Conservation (phyloP, 129 eudicot genomes). For the Flaveria brownii region DNA sequence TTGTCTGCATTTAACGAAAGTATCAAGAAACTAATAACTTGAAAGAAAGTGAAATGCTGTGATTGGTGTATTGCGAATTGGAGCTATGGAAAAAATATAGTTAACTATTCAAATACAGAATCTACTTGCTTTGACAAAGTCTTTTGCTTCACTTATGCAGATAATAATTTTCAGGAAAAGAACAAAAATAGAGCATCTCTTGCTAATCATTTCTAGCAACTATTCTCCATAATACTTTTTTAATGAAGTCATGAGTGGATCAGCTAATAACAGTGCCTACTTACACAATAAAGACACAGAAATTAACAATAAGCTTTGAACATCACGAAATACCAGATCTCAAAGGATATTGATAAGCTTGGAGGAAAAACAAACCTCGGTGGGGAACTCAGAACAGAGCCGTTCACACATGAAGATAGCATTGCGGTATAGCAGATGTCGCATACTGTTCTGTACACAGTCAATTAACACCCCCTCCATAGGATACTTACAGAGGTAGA, state of each 20-base stretch:
- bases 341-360: background rate
- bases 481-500: slow-evolving; percentile 13
- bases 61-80: slow-evolving; percentile 6
- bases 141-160: background rate
- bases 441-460: slow-evolving; percentile 69
- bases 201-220: background rate
- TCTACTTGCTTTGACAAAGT: slow-evolving; percentile 13
- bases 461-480: slow-evolving; percentile 81
- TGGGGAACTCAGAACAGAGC: slow-evolving; percentile 90
- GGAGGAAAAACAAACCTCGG: slow-evolving; percentile 54
- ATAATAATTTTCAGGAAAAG: background rate
- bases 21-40: slow-evolving; percentile 14
- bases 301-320: background rate
- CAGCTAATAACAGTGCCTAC: slow-evolving; percentile 16
- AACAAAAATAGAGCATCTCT: background rate
- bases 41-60: background rate
- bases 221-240: background rate
- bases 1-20: slow-evolving; percentile 52
- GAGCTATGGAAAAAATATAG: slow-evolving; percentile 10
- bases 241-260: background rate
- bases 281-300: background rate
- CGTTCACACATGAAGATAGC: slow-evolving; percentile 94
- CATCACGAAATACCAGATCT: slow-evolving; percentile 13
- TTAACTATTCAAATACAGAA: slow-evolving; percentile 17
- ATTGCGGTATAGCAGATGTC: slow-evolving; percentile 62